Percentiles rank a stretch among this genome's conserved stretches.
phyloP scores from a whole-genome alignment of 768 basidiomycete genomes.

The Hericium erinaceus region DNA sequence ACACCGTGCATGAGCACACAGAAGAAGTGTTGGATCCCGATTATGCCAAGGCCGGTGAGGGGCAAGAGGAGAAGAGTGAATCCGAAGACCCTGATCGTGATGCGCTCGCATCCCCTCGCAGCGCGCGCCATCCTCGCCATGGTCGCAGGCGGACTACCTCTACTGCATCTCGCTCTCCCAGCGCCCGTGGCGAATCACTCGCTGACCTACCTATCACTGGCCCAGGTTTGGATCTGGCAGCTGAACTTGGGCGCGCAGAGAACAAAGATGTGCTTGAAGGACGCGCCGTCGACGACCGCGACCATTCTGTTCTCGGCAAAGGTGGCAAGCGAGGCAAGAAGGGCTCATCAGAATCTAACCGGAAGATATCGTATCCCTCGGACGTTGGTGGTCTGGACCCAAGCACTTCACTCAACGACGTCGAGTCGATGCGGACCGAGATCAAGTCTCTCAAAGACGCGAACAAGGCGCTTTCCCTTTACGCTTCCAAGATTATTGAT shows the following conservation, averaged over 20 bases:
- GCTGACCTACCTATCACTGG: slow-evolving; percentile 83
- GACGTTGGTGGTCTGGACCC: slow-evolving; percentile 36
- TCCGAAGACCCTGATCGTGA: slow-evolving; percentile 25
- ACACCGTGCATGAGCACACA: slow-evolving; percentile 29
- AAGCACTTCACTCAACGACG: slow-evolving; percentile 40
- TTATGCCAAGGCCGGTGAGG: slow-evolving; percentile 18
- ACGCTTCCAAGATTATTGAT: slow-evolving; percentile 97
- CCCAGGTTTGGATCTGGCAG: slow-evolving; percentile 82
- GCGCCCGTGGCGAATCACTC: slow-evolving; percentile 65
- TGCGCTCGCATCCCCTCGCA: slow-evolving; percentile 25
- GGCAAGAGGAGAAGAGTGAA: slow-evolving; percentile 32
- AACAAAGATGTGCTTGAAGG: slow-evolving; percentile 72
- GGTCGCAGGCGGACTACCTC: slow-evolving; percentile 46
- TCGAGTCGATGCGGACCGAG: slow-evolving; percentile 73
- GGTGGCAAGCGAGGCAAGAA: slow-evolving; percentile 33
- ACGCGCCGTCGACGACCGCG: slow-evolving; percentile 40
- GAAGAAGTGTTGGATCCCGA: slow-evolving; percentile 47
- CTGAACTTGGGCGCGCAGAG: slow-evolving; percentile 86
- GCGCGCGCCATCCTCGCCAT: slow-evolving; percentile 33
- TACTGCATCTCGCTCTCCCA: slow-evolving; percentile 35
- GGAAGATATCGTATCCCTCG: slow-evolving; percentile 25
- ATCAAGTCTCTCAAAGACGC: slow-evolving; percentile 91
- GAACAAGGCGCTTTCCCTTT: slow-evolving; percentile 90
- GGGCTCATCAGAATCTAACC: slow-evolving; percentile 18
- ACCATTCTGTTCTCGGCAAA: slow-evolving; percentile 27